These are phyloP conservation scores for Sungouiozyma ichnusensis DNA, from an alignment of 805 yeast species.

Conservation along the genomic window DNA sequence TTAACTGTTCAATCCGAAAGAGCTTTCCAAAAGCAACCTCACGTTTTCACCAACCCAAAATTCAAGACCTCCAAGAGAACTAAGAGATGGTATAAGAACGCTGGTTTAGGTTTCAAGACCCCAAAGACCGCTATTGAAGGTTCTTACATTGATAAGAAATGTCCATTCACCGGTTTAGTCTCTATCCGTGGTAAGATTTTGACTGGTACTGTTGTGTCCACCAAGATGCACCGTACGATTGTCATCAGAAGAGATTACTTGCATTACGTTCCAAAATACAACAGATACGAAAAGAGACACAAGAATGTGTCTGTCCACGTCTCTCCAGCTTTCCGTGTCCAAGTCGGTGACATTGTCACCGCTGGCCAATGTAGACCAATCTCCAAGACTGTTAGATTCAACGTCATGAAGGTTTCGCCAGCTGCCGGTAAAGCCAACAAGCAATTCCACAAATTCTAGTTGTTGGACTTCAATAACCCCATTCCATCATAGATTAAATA, in stretches of 20 bases:
- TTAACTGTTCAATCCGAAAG: constrained; percentile 99
- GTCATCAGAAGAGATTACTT: constrained; percentile 99
- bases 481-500: background rate
- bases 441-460: constrained; percentile 95
- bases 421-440: constrained; percentile 74
- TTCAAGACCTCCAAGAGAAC: constrained; percentile 95
- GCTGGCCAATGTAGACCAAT: constrained; percentile 99
- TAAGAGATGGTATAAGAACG: constrained; percentile 99
- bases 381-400: constrained; percentile 99
- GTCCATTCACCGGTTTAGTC: constrained; percentile 95
- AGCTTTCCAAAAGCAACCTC: constrained; percentile 99
- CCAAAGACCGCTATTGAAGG: constrained; percentile 98
- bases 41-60: constrained; percentile 99
- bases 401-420: constrained; percentile 90
- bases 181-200: constrained; percentile 99
- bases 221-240: constrained; percentile 99
- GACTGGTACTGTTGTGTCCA: constrained; percentile 98
- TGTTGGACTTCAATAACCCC: background rate
- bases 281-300: constrained; percentile 99
- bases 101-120: constrained; percentile 99
- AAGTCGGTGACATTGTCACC: constrained; percentile 96
- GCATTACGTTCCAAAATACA: constrained; percentile 98
- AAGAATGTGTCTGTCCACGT: constrained; percentile 99
- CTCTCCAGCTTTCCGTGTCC: constrained; percentile 99
- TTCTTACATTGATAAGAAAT: constrained; percentile 98